A percentile compares a stretch with the other conserved stretches of the same genome.
These are phyloP conservation scores for Leptodontidium sp. DNA, from an alignment of 2,329 filamentous ascomycete genomes.

Conservation along the genomic window DNA sequence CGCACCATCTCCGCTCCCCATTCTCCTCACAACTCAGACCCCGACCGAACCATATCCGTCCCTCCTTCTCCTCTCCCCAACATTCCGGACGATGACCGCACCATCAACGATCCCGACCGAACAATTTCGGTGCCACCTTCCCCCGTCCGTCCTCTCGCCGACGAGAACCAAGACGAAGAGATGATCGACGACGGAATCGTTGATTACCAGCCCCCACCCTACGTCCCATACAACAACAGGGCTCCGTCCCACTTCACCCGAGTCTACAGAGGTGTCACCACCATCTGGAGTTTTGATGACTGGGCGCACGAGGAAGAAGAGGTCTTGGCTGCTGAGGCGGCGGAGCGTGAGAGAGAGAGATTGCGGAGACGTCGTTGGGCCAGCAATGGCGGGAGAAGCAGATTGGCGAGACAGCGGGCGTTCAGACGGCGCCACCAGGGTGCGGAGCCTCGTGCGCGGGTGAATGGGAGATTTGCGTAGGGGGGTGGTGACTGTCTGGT, in stretches of 20 bases:
- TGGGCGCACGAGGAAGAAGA: not conserved
- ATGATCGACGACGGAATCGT: conserved; percentile 11
- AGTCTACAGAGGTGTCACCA: not conserved
- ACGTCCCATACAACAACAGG: not conserved
- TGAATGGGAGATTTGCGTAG: conserved; percentile 8
- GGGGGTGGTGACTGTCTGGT: not conserved
- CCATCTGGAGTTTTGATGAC: conserved; percentile 8
- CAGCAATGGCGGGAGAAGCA: not conserved
- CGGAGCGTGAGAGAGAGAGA: conserved; percentile 4
- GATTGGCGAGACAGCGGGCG: conserved; percentile 9
- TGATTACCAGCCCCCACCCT: not conserved
- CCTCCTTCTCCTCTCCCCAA: not conserved
- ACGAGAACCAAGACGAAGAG: not conserved
- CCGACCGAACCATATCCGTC: not conserved
- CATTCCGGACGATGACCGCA: not conserved
- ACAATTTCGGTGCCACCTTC: not conserved
- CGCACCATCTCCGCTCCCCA: not conserved
- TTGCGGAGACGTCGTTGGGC: not conserved
- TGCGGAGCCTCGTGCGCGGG: not conserved
- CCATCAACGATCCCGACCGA: not conserved
- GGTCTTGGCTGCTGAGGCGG: not conserved
- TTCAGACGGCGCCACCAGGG: not conserved
- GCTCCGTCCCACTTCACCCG: conserved; percentile 8
- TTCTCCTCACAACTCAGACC: not conserved
- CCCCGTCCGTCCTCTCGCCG: not conserved